Percentiles rank a stretch among this genome's conserved stretches.
Conservation (phyloP, 495 filamentous ascomycete genomes). For the Trypethelium eluteriae region DNA sequence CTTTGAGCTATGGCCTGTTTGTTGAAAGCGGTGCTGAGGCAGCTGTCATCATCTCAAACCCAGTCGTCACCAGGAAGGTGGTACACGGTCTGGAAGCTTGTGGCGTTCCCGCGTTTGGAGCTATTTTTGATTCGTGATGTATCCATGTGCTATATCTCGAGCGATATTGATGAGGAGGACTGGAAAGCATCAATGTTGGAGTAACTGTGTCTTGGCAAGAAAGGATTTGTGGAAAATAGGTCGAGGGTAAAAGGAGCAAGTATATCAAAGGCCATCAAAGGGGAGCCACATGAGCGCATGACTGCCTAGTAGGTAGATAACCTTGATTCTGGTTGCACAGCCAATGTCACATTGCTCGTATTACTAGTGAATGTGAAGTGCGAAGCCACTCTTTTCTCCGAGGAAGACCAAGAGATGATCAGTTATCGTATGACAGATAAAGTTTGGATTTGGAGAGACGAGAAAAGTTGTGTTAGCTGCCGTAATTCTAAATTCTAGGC, state of each 20-base stretch:
- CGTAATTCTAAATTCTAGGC: background rate
- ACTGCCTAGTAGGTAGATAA: too few relatives aligned
- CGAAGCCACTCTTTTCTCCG: background rate
- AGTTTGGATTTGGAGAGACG: background rate
- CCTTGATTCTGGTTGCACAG: too few relatives aligned
- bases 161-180: too few relatives aligned
- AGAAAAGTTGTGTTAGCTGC: background rate
- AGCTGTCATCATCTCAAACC: constrained; percentile 71
- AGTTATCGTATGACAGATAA: background rate
- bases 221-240: background rate
- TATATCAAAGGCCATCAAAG: too few relatives aligned
- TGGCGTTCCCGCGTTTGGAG: constrained; percentile 65
- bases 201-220: background rate
- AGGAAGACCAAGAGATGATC: background rate
- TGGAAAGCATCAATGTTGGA: too few relatives aligned
- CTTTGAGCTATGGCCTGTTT: constrained; percentile 50
- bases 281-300: too few relatives aligned
- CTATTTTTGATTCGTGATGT: constrained; percentile 70
- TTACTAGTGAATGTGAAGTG: background rate
- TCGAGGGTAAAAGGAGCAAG: background rate
- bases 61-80: constrained; percentile 59
- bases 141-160: background rate
- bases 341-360: too few relatives aligned
- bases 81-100: constrained; percentile 66
- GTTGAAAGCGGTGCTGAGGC: constrained; percentile 59